Evolutionary conservation across 2,329 filamentous ascomycete genomes (phyloP).

Genomic region (Colletotrichum sp.): DNA sequence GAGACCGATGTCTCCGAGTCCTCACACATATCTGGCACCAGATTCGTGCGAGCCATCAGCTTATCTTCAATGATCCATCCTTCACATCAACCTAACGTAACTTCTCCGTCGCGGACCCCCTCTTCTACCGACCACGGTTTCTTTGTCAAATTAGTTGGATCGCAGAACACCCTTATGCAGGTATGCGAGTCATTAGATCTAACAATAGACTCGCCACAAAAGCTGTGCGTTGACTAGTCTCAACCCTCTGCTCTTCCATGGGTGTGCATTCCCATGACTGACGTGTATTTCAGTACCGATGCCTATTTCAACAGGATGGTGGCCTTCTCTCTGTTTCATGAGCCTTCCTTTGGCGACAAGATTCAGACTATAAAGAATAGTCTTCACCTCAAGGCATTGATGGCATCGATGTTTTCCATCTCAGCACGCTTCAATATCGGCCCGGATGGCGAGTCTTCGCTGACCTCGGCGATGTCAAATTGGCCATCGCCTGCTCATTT

Average conservation of each 20-base stretch:
- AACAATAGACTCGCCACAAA: neutral
- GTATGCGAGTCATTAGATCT: neutral
- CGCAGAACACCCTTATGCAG: neutral
- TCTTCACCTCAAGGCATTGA: neutral
- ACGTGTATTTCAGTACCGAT: neutral
- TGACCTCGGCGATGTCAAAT: accelerated
- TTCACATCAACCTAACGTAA: neutral
- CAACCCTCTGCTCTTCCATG: neutral
- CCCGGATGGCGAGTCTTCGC: neutral
- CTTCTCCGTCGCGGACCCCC: neutral
- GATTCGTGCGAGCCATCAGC: neutral
- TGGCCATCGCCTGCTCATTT: neutral
- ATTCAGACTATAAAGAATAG: neutral
- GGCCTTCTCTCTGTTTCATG: neutral
- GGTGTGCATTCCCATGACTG: neutral
- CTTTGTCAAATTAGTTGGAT: neutral
- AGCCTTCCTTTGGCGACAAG: neutral
- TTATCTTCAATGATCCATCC: neutral
- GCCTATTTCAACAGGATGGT: neutral
- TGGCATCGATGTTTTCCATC: neutral
- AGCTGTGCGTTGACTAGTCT: neutral
- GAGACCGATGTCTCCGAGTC: neutral
- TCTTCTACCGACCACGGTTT: neutral
- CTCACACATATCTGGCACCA: neutral
- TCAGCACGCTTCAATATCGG: neutral